Evolutionary conservation across 148 eudicot genomes (phyloP).

Genomic region (Rhododendron simsii): DNA sequence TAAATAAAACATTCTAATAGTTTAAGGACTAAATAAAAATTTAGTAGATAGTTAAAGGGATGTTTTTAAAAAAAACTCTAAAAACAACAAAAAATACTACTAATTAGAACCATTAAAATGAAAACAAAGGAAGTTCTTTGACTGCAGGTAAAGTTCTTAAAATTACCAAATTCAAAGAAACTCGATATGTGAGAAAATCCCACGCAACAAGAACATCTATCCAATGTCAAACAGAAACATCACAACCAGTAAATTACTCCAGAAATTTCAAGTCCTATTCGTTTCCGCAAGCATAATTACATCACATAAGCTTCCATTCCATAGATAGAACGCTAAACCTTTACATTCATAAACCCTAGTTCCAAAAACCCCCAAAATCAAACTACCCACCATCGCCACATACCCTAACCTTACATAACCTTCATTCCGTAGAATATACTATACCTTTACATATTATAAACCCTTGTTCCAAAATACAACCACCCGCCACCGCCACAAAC

Average conservation of each 20-base stretch:
- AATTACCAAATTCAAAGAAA: no score
- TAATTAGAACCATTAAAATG: no score
- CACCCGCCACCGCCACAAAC: background rate
- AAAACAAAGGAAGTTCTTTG: no score
- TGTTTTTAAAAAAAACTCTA: no score
- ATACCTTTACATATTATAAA: background rate
- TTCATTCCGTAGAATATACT: background rate
- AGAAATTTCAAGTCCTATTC: background rate
- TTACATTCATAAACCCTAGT: background rate
- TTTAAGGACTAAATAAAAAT: no score
- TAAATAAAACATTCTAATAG: no score
- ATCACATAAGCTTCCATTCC: background rate
- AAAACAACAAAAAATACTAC: no score
- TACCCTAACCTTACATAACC: background rate
- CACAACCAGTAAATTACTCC: background rate
- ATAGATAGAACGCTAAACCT: no score
- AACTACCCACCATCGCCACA: background rate
- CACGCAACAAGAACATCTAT: background rate
- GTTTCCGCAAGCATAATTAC: background rate
- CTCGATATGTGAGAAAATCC: background rate
- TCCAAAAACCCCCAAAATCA: background rate
- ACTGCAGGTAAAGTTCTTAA: no score
- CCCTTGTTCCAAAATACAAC: background rate
- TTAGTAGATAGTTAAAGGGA: no score
- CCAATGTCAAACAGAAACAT: background rate